Evolutionary conservation across 2,329 filamentous ascomycete genomes (phyloP), one percentile per base, ranked within the genome.

Genomic region (Lasiodiplodia sp.): DNA sequence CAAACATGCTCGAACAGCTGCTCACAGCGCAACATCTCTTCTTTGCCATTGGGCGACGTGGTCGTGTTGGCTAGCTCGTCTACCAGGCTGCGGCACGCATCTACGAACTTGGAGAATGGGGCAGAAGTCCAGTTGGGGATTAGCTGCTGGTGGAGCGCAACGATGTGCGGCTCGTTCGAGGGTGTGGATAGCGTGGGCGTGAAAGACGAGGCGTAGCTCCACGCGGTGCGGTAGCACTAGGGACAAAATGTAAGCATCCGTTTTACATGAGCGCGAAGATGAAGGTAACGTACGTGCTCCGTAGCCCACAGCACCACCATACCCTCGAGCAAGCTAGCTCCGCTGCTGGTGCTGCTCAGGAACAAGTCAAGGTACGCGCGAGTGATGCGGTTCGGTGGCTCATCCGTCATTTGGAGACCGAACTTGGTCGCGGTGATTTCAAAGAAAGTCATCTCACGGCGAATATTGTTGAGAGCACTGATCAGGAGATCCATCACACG

Each of bases 271-370:
- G 18, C 12, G 38, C 14, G 3, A 2, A 21, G 25, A 14, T 16
- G 12, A 23, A 37, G 16, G 28, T 18, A 25, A 75, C 81, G 56
- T 79, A 83, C 83, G 71, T 85, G 87, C 79, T 95, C 92, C 1
- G 90, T 93, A n/a, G 88, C 89, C 89, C 91, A 94, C 28, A 94
- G 86, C n/a, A 92, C 85, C 2, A 92, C 86, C 70, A 92, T 83
- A 6, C 89, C 90, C 75, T 93, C 90, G 2, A 94, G 79, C 74
- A 92, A 75, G 1, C 79, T 84, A 2, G 82, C 81, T 8, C 81
- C 83, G 0, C 84, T 79, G 63, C 83, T 83, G 14, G 86, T 83
- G 4, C 84, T 84, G n/a, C 83, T 85, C 68, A 88, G 86, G 4
- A 92, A 86, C 23, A 88, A 78, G 74, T 88, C 86, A n/a, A 87